phyloP scores from a whole-genome alignment of 2,329 filamentous ascomycete species.

The Pseudogymnoascus sp. region DNA sequence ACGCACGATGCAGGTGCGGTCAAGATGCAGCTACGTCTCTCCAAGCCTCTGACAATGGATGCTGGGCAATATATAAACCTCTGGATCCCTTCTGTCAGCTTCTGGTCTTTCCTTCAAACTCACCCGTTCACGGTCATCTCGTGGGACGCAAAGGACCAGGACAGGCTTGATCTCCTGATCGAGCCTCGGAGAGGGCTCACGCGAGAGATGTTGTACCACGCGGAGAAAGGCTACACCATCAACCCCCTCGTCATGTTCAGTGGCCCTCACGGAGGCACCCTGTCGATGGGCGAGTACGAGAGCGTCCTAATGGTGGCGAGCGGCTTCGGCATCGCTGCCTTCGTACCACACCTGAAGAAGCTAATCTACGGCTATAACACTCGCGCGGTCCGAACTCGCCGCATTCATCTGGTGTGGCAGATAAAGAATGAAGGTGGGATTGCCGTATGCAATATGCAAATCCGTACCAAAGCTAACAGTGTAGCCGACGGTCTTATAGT shows the following conservation, averaged over 20 bases:
- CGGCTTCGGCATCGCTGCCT: slow-evolving; percentile 32
- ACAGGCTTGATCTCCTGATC: slow-evolving; percentile 27
- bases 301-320: slow-evolving; percentile 32
- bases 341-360: slow-evolving; percentile 33
- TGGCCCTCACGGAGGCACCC: slow-evolving; percentile 29
- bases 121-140: slow-evolving; percentile 16
- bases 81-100: not conserved
- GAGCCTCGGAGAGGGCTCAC: slow-evolving; percentile 28
- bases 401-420: slow-evolving; percentile 34
- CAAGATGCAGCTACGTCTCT: too few species aligned
- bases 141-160: slow-evolving; percentile 20
- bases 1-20: too few species aligned
- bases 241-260: slow-evolving; percentile 26
- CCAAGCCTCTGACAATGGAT: not conserved
- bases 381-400: slow-evolving; percentile 23
- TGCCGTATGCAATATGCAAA: not conserved
- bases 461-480: slow-evolving; percentile 7
- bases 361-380: slow-evolving; percentile 33
- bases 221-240: slow-evolving; percentile 11
- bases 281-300: slow-evolving; percentile 27
- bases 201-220: slow-evolving; percentile 23
- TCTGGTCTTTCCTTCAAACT: not conserved
- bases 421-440: slow-evolving; percentile 19
- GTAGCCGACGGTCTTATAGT: slow-evolving; percentile 11
- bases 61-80: slow-evolving; percentile 20